Percentiles rank a stretch among this genome's conserved stretches.
Conservation (phyloP, 2,329 filamentous ascomycete species). For the Pseudogymnoascus verrucosus region DNA sequence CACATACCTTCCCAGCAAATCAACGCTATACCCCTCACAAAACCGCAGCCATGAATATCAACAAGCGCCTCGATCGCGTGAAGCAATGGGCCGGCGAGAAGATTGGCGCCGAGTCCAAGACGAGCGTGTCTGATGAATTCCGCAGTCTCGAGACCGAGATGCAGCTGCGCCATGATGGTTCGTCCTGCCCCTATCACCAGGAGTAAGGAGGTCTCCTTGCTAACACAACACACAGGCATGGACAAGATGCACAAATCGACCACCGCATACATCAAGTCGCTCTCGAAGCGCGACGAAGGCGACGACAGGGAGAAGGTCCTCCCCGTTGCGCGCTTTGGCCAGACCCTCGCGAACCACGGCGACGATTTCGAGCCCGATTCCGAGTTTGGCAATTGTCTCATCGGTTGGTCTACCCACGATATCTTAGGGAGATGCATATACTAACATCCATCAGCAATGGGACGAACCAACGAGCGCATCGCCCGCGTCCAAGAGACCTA, state of each 20-base stretch:
- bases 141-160: constrained; percentile 85
- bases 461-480: constrained; percentile 80
- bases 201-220: background rate
- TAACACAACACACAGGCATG: constrained; percentile 56
- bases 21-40: background rate
- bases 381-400: constrained; percentile 81
- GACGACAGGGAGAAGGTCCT: constrained; percentile 85
- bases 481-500: constrained; percentile 80
- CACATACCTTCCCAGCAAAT: background rate
- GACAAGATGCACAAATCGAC: constrained; percentile 82
- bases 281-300: constrained; percentile 72
- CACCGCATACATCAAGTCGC: constrained; percentile 77
- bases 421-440: background rate
- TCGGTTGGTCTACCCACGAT: constrained; percentile 41
- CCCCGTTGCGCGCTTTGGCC: constrained; percentile 70
- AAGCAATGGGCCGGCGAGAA: constrained; percentile 98
- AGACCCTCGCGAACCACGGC: constrained; percentile 79
- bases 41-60: constrained; percentile 29
- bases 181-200: constrained; percentile 19
- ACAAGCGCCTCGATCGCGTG: constrained; percentile 87
- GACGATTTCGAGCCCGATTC: constrained; percentile 90
- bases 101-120: constrained; percentile 88
- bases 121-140: constrained; percentile 82
- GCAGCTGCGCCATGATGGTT: constrained; percentile 81
- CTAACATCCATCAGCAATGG: constrained; percentile 50